A percentile compares a stretch with the other conserved stretches of the same genome.
Conservation (phyloP, 345 rosid species). For the Bruguiera parviflora region DNA sequence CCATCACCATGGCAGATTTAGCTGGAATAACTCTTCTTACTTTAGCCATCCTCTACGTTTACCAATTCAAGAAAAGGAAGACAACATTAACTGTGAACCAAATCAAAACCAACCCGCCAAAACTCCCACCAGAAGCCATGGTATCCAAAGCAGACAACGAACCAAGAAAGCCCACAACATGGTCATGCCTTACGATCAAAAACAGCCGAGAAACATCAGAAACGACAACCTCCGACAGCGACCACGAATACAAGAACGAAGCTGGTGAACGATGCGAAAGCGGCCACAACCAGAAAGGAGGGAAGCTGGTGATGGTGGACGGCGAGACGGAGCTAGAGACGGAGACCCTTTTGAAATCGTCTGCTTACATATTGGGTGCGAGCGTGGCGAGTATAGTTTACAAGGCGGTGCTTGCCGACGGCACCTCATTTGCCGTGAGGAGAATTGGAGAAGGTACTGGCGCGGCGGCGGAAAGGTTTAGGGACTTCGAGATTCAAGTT, state of each 20-base stretch:
- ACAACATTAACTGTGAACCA: background rate
- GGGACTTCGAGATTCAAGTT: constrained; percentile 71
- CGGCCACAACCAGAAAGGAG: constrained; percentile 30
- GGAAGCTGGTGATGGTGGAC: constrained; percentile 56
- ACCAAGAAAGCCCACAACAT: constrained; percentile 31
- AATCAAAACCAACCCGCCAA: constrained; percentile 11
- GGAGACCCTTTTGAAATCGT: constrained; percentile 71
- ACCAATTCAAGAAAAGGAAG: constrained; percentile 49
- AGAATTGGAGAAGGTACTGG: constrained; percentile 62
- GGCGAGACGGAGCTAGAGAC: constrained; percentile 70
- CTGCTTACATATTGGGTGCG: constrained; percentile 74
- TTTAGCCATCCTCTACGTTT: constrained; percentile 57
- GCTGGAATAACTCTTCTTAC: constrained; percentile 63
- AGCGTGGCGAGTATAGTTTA: constrained; percentile 66
- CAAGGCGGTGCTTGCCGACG: constrained; percentile 75
- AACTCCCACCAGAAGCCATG: constrained; percentile 22
- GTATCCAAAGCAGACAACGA: constrained; percentile 23
- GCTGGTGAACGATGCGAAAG: background rate
- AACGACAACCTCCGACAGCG: constrained; percentile 54
- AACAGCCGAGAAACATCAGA: constrained; percentile 48
- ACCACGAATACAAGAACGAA: constrained; percentile 26
- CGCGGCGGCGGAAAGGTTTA: constrained; percentile 40
- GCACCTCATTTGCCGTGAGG: constrained; percentile 74
- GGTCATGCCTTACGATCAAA: constrained; percentile 55
- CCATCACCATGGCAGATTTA: constrained; percentile 56